Evolutionary conservation across 345 rosid genomes (phyloP), one percentile per base, ranked within the genome.

Genomic region (Xanthoceras sorbifolium): DNA sequence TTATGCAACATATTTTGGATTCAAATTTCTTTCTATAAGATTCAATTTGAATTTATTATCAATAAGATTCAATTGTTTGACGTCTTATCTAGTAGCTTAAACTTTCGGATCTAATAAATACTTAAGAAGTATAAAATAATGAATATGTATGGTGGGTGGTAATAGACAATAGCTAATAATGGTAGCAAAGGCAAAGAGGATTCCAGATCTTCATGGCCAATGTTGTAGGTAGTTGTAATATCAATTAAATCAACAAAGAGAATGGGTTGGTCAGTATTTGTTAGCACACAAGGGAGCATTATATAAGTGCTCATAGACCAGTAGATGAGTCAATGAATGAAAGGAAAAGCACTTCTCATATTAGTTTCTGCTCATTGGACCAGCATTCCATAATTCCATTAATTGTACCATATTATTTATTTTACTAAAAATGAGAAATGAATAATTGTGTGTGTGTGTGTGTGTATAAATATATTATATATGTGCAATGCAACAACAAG

Each of bases 261-360:
- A 22, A 32, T 57, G 6, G 68, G 63, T 75, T 72, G 72, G 63
- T 69, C 48, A 70, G 55, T 80, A 81, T 84, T 81, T 84, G 81
- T 76, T 71, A 76, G 34, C 81, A 61, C 32, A 63, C 36, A 8
- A 44, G 74, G 74, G 42, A 67, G 76, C 82, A 79, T 67, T 62
- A 61, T 66, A 66, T 64, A 77, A 80, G 72, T 74, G 76, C 26
- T 40, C 15, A 17, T 29, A 76, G 72, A 29, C 75, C 52, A 66
- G 67, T 76, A 57, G 78, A 67, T 57, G 74, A 25, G 42, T 50
- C 36, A 60, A 72, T 72, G 29, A 69, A 71, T 48, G 77, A 61
- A 80, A 64, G 31, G 67, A 22, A 73, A 28, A 46, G 57, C 68
- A 73, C 54, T 31, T 73, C 42, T 28, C 79, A 79, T 46, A 2